phyloP scores from a whole-genome alignment of 1,139 yeast species.

The Ogataea hybrid region DNA sequence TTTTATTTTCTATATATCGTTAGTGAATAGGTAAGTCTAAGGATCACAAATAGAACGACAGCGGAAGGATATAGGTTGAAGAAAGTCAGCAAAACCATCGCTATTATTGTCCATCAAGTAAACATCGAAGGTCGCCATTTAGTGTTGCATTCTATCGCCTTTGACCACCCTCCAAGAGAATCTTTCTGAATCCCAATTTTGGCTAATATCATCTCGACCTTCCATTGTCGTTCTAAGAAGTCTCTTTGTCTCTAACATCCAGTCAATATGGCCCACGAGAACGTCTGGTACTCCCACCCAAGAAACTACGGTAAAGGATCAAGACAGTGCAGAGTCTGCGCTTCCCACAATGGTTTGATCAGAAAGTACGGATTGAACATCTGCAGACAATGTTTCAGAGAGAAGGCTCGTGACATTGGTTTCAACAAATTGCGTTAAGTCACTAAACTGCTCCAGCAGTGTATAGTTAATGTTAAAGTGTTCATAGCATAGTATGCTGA shows the following conservation, averaged over 20 bases:
- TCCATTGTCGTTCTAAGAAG: background rate
- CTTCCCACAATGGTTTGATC: conserved; percentile 99
- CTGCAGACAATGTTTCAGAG: conserved; percentile 99
- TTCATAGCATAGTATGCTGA: conserved; percentile 10
- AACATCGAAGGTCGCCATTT: background rate
- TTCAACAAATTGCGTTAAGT: conserved; percentile 97
- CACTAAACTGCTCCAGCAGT: conserved; percentile 3
- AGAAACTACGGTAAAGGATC: conserved; percentile 99
- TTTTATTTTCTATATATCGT: conserved; percentile 10
- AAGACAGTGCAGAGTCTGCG: conserved; percentile 99
- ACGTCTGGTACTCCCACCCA: conserved; percentile 99
- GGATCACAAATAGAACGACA: background rate
- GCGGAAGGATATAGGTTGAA: background rate
- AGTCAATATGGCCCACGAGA: conserved; percentile 97
- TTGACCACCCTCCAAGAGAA: background rate
- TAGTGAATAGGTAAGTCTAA: conserved; percentile 8
- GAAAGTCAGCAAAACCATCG: background rate
- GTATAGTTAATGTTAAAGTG: conserved; percentile 12
- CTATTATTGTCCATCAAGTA: background rate
- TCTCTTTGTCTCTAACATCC: conserved; percentile 13
- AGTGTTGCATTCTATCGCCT: background rate
- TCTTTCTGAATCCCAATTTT: background rate
- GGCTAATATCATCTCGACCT: background rate
- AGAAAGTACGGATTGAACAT: conserved; percentile 99
- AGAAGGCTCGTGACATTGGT: conserved; percentile 98